These are phyloP conservation scores for Dothistroma septosporum DNA, from an alignment of 2,329 filamentous ascomycete species.

Conservation along the genomic window DNA sequence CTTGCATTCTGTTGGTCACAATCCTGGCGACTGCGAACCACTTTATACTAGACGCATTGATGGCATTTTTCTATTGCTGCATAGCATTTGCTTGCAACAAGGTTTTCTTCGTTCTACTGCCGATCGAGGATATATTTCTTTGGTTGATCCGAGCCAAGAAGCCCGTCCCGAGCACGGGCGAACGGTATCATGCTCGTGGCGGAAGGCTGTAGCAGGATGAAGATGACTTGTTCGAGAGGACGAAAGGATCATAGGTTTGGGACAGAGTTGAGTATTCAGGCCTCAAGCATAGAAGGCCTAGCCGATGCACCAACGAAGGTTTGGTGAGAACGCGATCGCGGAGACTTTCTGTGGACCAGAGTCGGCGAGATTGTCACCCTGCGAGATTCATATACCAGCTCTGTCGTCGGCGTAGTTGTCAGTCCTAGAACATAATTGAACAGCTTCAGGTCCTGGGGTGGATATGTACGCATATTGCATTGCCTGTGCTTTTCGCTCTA, in stretches of 20 bases:
- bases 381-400: too few species aligned
- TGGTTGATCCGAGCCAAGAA: conserved; percentile 49
- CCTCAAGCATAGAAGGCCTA: neutral
- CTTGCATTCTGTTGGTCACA: conserved; percentile 51
- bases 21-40: conserved; percentile 60
- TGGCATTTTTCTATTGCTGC: conserved; percentile 44
- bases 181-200: conserved; percentile 35
- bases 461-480: too few species aligned
- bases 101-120: conserved; percentile 48
- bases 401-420: too few species aligned
- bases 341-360: too few species aligned
- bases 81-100: conserved; percentile 47
- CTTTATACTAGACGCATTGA: conserved; percentile 52
- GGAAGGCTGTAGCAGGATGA: conserved; percentile 9
- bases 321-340: neutral
- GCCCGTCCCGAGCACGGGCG: conserved; percentile 51
- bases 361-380: too few species aligned
- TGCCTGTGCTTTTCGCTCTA: too few species aligned
- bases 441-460: too few species aligned
- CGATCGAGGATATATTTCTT: conserved; percentile 49
- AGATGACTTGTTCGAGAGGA: neutral
- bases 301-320: neutral
- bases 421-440: too few species aligned
- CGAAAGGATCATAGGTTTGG: neutral
- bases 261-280: neutral